Base-by-base conservation (phyloP, 148 eudicot genomes). In the Limonium bicolor region DNA sequence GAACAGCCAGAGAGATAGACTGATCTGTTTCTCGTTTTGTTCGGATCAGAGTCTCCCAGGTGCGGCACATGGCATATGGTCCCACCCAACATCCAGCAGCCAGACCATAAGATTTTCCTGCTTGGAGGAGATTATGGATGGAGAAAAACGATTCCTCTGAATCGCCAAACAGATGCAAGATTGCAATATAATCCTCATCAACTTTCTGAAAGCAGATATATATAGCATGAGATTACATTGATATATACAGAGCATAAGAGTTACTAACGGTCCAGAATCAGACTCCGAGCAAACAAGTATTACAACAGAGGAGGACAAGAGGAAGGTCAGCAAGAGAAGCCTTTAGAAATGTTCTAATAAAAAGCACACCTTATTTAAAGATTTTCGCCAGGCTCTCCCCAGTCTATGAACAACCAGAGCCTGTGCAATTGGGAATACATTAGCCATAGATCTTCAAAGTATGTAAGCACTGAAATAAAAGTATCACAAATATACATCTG, bases 11-110 rank as follows among this genome's bases (percentile, higher is more conserved):
- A 26, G 82, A 71, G 30, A 79, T 29, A 44, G 77, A 63, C 27
- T 65, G 55, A 36, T 24, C 57, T 25, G 16, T 43, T 33, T 69
- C 66, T 50, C 63, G 67, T 44, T 65, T 71, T 42, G 55, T 29
- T 11, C 75, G 86, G 25, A 66, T 59, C 44, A 90, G 62, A 27
- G 71, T 70, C 54, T 84, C 97, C 93, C 87, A 90, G n/a, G 92
- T 73, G 55, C 97, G 97, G 31, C 97, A 90, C 78, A 75, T 90
- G 60, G 95, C 97, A 69, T 90, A 90, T 18, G 97, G 97, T 24
- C 97, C 97, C 18, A 84, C 78, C 97, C 97, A 90, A 41, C 79
- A 80, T 15, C 97, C 97, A 54, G 95, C 79, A 64, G 95, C 80
- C 44, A 90, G 77, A 17, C 76, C 79, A 64, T 88, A 83, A 42